phyloP scores from a whole-genome alignment of 192 early-diverging fungal species.

The Coemansia sp. region DNA sequence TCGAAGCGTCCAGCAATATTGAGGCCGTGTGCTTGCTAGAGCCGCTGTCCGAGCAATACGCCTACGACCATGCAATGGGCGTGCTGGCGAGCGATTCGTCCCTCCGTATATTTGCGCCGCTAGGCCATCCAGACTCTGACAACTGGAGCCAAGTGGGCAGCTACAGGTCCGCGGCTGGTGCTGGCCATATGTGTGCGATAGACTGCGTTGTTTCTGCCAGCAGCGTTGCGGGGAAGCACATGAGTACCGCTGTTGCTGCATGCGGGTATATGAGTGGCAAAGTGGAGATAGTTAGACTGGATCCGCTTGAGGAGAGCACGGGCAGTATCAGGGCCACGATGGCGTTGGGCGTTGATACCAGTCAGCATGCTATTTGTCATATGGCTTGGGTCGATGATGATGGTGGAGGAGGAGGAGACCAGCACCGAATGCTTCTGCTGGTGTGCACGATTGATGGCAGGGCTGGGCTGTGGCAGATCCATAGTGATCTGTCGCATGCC shows the following conservation, averaged over 20 bases:
- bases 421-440: slow-evolving; percentile 3
- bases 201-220: slow-evolving; percentile 2
- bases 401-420: too few species aligned
- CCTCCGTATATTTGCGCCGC: slow-evolving; percentile 28
- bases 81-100: slow-evolving; percentile 42
- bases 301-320: too few species aligned
- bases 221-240: not conserved
- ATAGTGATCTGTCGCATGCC: slow-evolving; percentile 15
- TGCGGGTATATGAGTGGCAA: slow-evolving; percentile 31
- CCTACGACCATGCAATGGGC: slow-evolving; percentile 15
- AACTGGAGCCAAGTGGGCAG: slow-evolving; percentile 42
- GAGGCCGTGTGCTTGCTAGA: slow-evolving; percentile 37
- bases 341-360: slow-evolving; percentile 4
- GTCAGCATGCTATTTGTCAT: slow-evolving; percentile 5
- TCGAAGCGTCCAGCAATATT: slow-evolving; percentile 22
- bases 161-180: slow-evolving; percentile 17
- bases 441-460: slow-evolving; percentile 32
- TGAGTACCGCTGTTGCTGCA: slow-evolving; percentile 19
- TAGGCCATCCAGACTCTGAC: slow-evolving; percentile 15
- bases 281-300: slow-evolving; percentile 20
- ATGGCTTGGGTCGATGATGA: slow-evolving; percentile 26
- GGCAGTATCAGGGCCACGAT: not conserved
- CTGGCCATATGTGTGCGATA: slow-evolving; percentile 29
- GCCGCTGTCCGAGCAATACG: slow-evolving; percentile 17
- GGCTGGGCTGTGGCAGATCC: slow-evolving; percentile 27